Evolutionary conservation across 2,329 filamentous ascomycete genomes (phyloP), one percentile per base, ranked within the genome.

Genomic region (Fusarium fracticaudum): DNA sequence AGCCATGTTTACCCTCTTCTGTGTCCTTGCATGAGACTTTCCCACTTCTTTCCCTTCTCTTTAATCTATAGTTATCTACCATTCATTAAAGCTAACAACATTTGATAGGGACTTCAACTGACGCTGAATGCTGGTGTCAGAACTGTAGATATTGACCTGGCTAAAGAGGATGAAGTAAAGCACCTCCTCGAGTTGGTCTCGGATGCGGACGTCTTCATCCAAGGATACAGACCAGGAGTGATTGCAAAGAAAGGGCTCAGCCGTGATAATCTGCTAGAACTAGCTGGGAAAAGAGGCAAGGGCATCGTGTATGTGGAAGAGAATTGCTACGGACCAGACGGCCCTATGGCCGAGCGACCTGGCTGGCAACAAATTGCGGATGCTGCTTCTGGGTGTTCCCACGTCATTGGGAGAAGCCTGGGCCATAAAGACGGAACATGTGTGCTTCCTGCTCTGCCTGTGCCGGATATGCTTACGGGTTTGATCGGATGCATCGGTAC

Each of bases 31-130:
- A 12, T 4, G 6, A 44, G n/a, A 0, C 7, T 24, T 24, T 24
- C 1, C 7, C 15, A 24, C 6, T 13, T 44, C 5, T 4, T 43
- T 15, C 7, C 40, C 0, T 0, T 43, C 8, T 7, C 22, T 20
- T 15, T 4, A 0, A 24, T 0, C 2, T 22, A 15, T 35, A 15
- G 6, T 35, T 8, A 3, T 10, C 12, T 8, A 24, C 5, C 22
- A 11, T 22, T 7, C 1, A 5, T 58, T 20, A 3, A 18, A 43
- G 13, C 40, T 58, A 11, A 57, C 3, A 18, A 6, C 10, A 10
- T 45, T 17, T 15, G 3, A 18, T 15, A 58, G 54, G 18, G n/a
- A 3, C 54, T 58, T 24, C 54, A 45, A 22, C 8, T 58, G 11
- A 44, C 40, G 31, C 37, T 54, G 11, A 54, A 54, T 24, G 37